Percentiles rank a stretch among this genome's conserved stretches.
phyloP scores from a whole-genome alignment of 192 early-diverging fungal genomes.

The Bifiguratus adelaidae region DNA sequence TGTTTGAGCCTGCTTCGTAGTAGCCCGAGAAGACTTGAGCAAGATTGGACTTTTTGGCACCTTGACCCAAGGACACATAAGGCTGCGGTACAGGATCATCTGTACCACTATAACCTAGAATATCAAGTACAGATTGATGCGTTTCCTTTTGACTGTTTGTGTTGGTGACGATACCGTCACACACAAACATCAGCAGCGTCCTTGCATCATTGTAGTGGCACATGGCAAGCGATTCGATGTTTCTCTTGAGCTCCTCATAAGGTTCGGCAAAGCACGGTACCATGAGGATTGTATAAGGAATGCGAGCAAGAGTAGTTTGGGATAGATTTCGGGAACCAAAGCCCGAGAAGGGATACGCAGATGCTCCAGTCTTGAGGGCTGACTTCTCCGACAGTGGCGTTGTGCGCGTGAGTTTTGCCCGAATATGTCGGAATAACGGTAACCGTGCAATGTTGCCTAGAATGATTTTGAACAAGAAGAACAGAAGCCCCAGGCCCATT shows the following conservation, averaged over 20 bases:
- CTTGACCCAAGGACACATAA: slow-evolving; percentile 38
- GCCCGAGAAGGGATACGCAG: background rate
- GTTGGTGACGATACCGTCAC: slow-evolving; percentile 56
- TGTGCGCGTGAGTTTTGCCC: background rate
- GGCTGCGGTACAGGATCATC: slow-evolving; percentile 31
- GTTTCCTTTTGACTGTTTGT: slow-evolving; percentile 51
- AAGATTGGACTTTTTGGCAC: slow-evolving; percentile 47
- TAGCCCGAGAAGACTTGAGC: slow-evolving; percentile 64
- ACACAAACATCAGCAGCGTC: slow-evolving; percentile 57
- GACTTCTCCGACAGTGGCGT: background rate
- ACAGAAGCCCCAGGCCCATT: slow-evolving; percentile 14
- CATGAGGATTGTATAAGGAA: slow-evolving; percentile 33
- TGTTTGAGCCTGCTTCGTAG: slow-evolving; percentile 33
- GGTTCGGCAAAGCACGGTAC: slow-evolving; percentile 65
- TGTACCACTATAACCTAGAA: slow-evolving; percentile 49
- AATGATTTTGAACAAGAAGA: slow-evolving; percentile 24
- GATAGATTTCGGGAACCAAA: background rate
- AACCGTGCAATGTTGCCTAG: slow-evolving; percentile 18
- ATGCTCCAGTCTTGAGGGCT: background rate
- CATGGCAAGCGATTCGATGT: slow-evolving; percentile 50
- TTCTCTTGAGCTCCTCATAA: slow-evolving; percentile 43
- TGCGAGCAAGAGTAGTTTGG: no score
- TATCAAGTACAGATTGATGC: slow-evolving; percentile 47
- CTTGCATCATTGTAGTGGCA: slow-evolving; percentile 56
- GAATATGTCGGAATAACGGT: no score